Evolutionary conservation across 129 eudicot genomes (phyloP).

Genomic region (Logfia minima): DNA sequence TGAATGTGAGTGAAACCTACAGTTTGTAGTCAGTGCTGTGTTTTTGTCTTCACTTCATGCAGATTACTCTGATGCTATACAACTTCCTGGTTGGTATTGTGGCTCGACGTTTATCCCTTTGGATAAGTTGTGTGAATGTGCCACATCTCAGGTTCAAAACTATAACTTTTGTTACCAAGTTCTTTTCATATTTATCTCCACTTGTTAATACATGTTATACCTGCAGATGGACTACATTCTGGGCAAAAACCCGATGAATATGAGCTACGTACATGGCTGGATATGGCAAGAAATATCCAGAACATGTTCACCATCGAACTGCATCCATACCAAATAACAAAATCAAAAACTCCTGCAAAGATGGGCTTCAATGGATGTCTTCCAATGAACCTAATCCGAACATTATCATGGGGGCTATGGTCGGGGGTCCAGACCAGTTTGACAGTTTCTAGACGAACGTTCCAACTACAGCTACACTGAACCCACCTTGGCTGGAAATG

Average conservation of each 20-base stretch:
- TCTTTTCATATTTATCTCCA: not conserved
- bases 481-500: slow-evolving; percentile 85
- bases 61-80: slow-evolving; percentile 61
- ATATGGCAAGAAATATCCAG: slow-evolving; percentile 59
- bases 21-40: slow-evolving; percentile 72
- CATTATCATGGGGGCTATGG: slow-evolving; percentile 75
- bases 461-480: slow-evolving; percentile 56
- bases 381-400: slow-evolving; percentile 56
- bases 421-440: slow-evolving; percentile 72
- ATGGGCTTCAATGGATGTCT: slow-evolving; percentile 59
- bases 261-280: slow-evolving; percentile 79
- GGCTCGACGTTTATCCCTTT: slow-evolving; percentile 44
- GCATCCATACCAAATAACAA: slow-evolving; percentile 73
- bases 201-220: not conserved
- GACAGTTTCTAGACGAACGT: slow-evolving; percentile 64
- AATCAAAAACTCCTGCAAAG: slow-evolving; percentile 51
- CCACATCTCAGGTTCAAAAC: slow-evolving; percentile 72
- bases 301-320: slow-evolving; percentile 77
- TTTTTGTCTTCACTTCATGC: slow-evolving; percentile 69
- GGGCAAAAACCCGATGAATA: slow-evolving; percentile 71
- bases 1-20: slow-evolving; percentile 57
- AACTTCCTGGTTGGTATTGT: slow-evolving; percentile 73
- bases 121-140: slow-evolving; percentile 43
- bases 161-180: not conserved
- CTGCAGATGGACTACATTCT: slow-evolving; percentile 71